Evolutionary conservation across 2,329 filamentous ascomycete species (phyloP), one percentile per base, ranked within the genome.

Genomic region (Shiraia bambusicola): DNA sequence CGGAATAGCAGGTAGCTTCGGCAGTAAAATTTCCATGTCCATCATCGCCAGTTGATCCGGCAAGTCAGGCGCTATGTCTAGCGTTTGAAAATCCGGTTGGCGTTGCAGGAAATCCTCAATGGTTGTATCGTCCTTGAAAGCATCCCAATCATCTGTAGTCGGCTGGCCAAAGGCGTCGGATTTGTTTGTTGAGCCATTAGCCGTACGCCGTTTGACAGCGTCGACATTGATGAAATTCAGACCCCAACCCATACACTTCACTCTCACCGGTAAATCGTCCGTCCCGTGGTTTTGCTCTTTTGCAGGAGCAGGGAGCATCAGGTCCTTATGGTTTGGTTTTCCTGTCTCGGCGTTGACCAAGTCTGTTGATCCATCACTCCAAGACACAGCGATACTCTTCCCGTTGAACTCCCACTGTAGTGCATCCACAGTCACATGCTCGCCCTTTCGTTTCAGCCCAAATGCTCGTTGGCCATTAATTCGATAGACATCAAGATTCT

Each of bases 381-480:
- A 95, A 32, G 83, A 88, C 11, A 93, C 81, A 11, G 89, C 89
- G 40, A 96, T 77, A 29, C 88, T 82, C 49, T 88, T 85, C 7
- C 86, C 74, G 43, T 76, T 73, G 26, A 69, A 70, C 47, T 74
- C 74, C 74, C 74, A 77, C 27, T 66, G 60, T 28, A 76, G 50
- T 28, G 61, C 60, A 26, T 67, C 65, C 10, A 76, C 63, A 10
- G 41, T 52, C 4, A 52, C 40, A 13, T 58, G 56, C 19, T 65
- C 60, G 29, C 56, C 63, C 49, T 70, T 72, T 34, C 69, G 62
- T 38, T 71, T 72, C 17, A 75, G 50, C 0, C 77, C 77, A 59
- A 85, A 84, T 2, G 84, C 82, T 35, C 75, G 68, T 56, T 96
- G 88, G 1, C 85, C 86, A 47, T 86, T 88, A 12, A 91, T 79